phyloP scores from a whole-genome alignment of 441 rosid genomes.

The Bruguiera hainesii region DNA sequence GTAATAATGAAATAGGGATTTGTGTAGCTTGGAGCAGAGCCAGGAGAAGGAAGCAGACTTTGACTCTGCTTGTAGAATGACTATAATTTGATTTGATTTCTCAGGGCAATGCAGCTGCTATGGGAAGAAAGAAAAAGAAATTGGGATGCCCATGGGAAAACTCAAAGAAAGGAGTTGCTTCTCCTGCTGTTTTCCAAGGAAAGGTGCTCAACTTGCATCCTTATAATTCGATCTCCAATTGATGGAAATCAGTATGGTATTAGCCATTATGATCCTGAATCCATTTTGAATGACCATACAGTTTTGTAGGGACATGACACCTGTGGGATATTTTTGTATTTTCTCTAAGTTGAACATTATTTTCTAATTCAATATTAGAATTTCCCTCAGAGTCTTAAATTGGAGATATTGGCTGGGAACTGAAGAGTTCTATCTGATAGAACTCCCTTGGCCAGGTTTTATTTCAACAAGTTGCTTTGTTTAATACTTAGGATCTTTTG shows the following conservation, averaged over 20 bases:
- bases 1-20: too few relatives aligned
- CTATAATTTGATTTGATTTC: conserved; percentile 43
- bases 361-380: too few relatives aligned
- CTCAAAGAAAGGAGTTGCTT: conserved; percentile 66
- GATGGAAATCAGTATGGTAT: neutral
- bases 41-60: conserved; percentile 39
- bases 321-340: too few relatives aligned
- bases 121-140: conserved; percentile 59
- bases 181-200: conserved; percentile 95
- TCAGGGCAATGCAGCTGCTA: conserved; percentile 32
- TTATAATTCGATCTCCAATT: neutral
- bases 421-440: too few relatives aligned
- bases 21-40: too few relatives aligned
- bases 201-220: conserved; percentile 45
- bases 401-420: too few relatives aligned
- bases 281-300: neutral
- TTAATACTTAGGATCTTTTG: too few relatives aligned
- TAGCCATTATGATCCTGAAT: neutral
- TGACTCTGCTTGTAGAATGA: conserved; percentile 72
- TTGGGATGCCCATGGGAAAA: conserved; percentile 32
- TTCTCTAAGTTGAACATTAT: too few relatives aligned
- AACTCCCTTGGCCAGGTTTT: too few relatives aligned
- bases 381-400: too few relatives aligned
- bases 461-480: too few relatives aligned
- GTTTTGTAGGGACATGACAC: neutral